Evolutionary conservation across 2,329 filamentous ascomycete genomes (phyloP).

Genomic region (Pseudogymnoascus sp.): DNA sequence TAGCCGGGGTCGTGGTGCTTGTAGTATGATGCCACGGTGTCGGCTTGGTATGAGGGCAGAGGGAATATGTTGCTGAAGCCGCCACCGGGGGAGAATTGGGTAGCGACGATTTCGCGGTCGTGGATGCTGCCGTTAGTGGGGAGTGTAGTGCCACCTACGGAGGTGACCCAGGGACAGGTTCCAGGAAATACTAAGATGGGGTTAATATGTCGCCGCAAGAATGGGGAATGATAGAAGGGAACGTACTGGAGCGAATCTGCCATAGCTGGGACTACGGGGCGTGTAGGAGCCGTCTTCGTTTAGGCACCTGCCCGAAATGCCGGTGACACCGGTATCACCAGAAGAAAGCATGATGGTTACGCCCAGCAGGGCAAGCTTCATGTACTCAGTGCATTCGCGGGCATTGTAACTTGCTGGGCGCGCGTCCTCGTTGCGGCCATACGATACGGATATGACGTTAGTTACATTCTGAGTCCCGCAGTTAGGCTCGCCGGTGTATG

Average conservation of each 20-base stretch:
- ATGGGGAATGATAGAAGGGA: not conserved
- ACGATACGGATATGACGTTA: no score
- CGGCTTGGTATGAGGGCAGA: constrained; percentile 22
- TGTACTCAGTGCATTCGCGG: no score
- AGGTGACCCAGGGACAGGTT: constrained; percentile 60
- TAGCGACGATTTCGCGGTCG: constrained; percentile 16
- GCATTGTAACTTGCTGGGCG: no score
- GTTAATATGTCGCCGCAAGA: constrained; percentile 10
- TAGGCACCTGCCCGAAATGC: no score
- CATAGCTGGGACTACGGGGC: constrained; percentile 14
- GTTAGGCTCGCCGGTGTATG: constrained; percentile 30
- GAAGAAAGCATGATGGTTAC: no score
- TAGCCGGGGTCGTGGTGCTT: constrained; percentile 21
- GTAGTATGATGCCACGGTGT: constrained; percentile 22
- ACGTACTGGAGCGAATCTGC: constrained; percentile 15
- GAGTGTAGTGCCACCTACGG: constrained; percentile 53
- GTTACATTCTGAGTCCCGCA: no score
- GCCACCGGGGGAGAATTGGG: constrained; percentile 32
- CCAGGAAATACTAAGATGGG: constrained; percentile 51
- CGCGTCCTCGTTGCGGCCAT: no score
- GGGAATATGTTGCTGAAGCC: constrained; percentile 41
- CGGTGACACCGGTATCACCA: no score
- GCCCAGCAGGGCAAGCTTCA: no score
- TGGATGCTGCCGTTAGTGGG: constrained; percentile 29
- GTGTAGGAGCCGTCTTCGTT: not conserved